phyloP scores from a whole-genome alignment of 2,329 filamentous ascomycete genomes.

The Chrysoporthe cubensis region DNA sequence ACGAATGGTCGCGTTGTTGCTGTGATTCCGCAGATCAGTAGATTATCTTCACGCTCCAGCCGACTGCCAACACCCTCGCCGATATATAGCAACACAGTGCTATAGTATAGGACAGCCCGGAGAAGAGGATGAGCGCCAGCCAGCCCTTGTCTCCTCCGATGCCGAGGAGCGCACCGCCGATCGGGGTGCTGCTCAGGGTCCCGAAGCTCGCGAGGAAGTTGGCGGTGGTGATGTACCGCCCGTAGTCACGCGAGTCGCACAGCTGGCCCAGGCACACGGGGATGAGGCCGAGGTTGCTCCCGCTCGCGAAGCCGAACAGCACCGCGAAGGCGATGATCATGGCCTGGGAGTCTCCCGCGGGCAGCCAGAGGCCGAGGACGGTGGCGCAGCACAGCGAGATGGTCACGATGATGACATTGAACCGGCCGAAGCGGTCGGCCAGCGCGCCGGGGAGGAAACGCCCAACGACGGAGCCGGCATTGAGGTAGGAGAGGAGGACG shows the following conservation, averaged over 20 bases:
- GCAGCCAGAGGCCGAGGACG: conserved; percentile 74
- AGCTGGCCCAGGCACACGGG: conserved; percentile 83
- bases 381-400: conserved; percentile 59
- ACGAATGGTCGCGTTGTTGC: too few species aligned
- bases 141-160: conserved; percentile 40
- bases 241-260: conserved; percentile 76
- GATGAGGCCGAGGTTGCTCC: conserved; percentile 75
- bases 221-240: conserved; percentile 81
- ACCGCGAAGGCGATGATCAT: conserved; percentile 70
- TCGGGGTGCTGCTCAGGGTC: conserved; percentile 52
- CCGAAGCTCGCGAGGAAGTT: conserved; percentile 80
- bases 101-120: conserved; percentile 41
- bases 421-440: conserved; percentile 77
- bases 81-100: conserved; percentile 40
- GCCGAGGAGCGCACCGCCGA: conserved; percentile 46
- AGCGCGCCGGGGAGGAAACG: conserved; percentile 76
- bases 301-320: conserved; percentile 78
- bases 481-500: conserved; percentile 79
- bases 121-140: conserved; percentile 44
- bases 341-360: conserved; percentile 53
- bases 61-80: conserved; percentile 42
- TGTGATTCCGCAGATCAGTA: conserved; percentile 31
- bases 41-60: conserved; percentile 37
- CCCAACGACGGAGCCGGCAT: conserved; percentile 77
- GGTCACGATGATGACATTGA: conserved; percentile 77